phyloP scores from a whole-genome alignment of 2,329 filamentous ascomycete genomes.

The Aspergillus udagawae region DNA sequence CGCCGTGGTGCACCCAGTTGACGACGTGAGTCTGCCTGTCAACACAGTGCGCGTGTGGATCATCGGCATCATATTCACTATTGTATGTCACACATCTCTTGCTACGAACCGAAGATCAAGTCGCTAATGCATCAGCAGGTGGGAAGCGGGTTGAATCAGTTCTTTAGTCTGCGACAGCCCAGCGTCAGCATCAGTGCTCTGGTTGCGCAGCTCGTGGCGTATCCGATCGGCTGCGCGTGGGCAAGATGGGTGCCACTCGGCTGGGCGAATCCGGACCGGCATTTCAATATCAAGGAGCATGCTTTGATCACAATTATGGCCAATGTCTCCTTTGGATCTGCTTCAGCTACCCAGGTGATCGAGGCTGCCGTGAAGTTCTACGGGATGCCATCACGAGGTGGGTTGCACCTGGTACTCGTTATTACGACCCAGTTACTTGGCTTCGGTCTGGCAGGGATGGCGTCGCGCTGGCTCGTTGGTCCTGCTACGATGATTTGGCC shows the following conservation, averaged over 20 bases:
- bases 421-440: slow-evolving; percentile 62
- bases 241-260: slow-evolving; percentile 37
- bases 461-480: slow-evolving; percentile 54
- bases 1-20: slow-evolving; percentile 31
- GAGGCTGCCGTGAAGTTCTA: slow-evolving; percentile 49
- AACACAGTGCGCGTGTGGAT: slow-evolving; percentile 37
- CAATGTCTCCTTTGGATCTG: slow-evolving; percentile 47
- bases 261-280: slow-evolving; percentile 41
- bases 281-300: slow-evolving; percentile 40
- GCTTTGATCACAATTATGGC: slow-evolving; percentile 44
- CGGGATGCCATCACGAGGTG: slow-evolving; percentile 54
- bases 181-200: slow-evolving; percentile 37
- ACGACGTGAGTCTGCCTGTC: slow-evolving; percentile 29
- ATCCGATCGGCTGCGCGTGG: slow-evolving; percentile 41
- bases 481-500: slow-evolving; percentile 65
- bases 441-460: slow-evolving; percentile 60
- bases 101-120: neutral
- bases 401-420: slow-evolving; percentile 57
- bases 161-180: slow-evolving; percentile 37
- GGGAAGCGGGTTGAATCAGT: slow-evolving; percentile 36
- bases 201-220: slow-evolving; percentile 43
- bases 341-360: slow-evolving; percentile 35
- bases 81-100: slow-evolving; percentile 20
- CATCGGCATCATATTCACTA: slow-evolving; percentile 36
- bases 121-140: slow-evolving; percentile 19